These are phyloP conservation scores for Tricholoma sp. DNA, from an alignment of 768 basidiomycete genomes.

Conservation along the genomic window DNA sequence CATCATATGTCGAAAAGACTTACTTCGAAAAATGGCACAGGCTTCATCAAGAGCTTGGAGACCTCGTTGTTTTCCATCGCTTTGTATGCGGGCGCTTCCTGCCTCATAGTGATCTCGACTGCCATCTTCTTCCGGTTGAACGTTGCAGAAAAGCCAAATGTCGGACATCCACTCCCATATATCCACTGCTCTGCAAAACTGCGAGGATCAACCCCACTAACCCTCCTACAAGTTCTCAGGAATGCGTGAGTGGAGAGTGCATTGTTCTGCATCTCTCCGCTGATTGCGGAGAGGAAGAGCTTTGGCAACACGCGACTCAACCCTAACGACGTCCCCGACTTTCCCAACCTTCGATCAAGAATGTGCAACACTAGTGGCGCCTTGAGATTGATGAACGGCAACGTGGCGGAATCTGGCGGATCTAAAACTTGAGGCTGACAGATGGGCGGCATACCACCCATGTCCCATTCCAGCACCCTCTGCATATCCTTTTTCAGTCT, in stretches of 20 bases:
- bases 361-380: slow-evolving; percentile 95
- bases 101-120: slow-evolving; percentile 92
- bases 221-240: slow-evolving; percentile 86
- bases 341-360: slow-evolving; percentile 87
- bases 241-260: slow-evolving; percentile 87
- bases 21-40: slow-evolving; percentile 88
- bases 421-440: slow-evolving; percentile 84
- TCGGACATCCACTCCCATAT: slow-evolving; percentile 93
- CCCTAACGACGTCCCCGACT: slow-evolving; percentile 92
- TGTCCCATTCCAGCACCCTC: slow-evolving; percentile 82
- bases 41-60: slow-evolving; percentile 64
- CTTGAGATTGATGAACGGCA: slow-evolving; percentile 93
- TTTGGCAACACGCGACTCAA: slow-evolving; percentile 94
- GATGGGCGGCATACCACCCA: slow-evolving; percentile 86
- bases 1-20: slow-evolving; percentile 9
- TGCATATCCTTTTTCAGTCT: slow-evolving; percentile 95
- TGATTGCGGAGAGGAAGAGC: slow-evolving; percentile 89
- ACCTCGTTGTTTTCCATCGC: slow-evolving; percentile 66
- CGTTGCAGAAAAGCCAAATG: slow-evolving; percentile 81
- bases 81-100: slow-evolving; percentile 75
- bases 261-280: slow-evolving; percentile 83
- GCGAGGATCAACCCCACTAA: slow-evolving; percentile 84
- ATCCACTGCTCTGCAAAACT: slow-evolving; percentile 99
- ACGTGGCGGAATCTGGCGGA: slow-evolving; percentile 72
- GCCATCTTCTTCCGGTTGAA: slow-evolving; percentile 99